Evolutionary conservation across 768 basidiomycete species (phyloP).

Genomic region (Macrolepiota dolichaula): DNA sequence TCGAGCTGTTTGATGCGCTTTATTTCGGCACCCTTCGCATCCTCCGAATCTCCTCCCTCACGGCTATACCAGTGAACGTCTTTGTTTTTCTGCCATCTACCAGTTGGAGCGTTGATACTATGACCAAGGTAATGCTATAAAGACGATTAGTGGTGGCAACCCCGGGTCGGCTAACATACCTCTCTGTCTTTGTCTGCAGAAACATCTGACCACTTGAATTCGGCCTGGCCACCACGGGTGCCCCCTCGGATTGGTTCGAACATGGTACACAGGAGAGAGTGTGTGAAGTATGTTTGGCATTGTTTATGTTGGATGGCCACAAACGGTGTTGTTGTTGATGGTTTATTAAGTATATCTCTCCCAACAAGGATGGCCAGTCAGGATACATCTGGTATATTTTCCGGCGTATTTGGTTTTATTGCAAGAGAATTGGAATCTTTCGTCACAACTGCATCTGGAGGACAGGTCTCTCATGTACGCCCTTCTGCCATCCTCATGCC

Average conservation of each 20-base stretch:
- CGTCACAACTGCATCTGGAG: constrained; percentile 60
- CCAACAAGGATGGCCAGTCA: constrained; percentile 2
- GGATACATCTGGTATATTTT: constrained; percentile 40
- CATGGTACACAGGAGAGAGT: constrained; percentile 36
- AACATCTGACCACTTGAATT: constrained; percentile 90
- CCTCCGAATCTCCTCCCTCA: constrained; percentile 42
- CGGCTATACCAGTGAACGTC: constrained; percentile 95
- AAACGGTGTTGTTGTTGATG: not conserved
- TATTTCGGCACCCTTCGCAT: constrained; percentile 69
- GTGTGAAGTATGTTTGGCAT: not conserved
- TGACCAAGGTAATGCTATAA: constrained; percentile 90
- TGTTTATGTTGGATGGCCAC: not conserved
- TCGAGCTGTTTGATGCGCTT: constrained; percentile 82
- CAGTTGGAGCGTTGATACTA: constrained; percentile 91
- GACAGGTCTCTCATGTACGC: constrained; percentile 2
- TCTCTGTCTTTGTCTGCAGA: constrained; percentile 93
- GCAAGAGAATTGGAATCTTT: constrained; percentile 72
- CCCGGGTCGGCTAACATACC: constrained; percentile 35
- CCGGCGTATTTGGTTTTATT: constrained; percentile 66
- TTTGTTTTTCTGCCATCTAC: constrained; percentile 97
- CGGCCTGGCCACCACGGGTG: constrained; percentile 88
- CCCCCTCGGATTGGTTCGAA: constrained; percentile 86
- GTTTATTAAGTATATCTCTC: not conserved
- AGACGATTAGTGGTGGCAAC: constrained; percentile 1
- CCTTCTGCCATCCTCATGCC: constrained; percentile 5